Percentiles rank a stretch among this genome's conserved stretches.
Evolutionary conservation across 2,329 filamentous ascomycete genomes (phyloP).

Genomic region (Pseudocercospora vitis): DNA sequence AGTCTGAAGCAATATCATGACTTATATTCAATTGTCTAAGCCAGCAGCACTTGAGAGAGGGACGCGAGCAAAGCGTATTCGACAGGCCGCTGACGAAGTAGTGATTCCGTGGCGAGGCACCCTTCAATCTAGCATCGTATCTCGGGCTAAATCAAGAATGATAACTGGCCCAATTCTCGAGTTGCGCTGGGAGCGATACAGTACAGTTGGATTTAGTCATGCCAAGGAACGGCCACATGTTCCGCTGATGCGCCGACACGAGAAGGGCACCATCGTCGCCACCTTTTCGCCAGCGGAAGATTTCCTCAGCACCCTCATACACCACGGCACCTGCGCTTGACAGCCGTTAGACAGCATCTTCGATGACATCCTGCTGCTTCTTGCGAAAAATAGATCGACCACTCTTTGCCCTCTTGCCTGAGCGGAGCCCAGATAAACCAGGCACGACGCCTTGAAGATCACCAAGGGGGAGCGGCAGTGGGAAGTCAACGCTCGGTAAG

Average conservation of each 20-base stretch:
- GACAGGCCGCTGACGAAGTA: too few species aligned
- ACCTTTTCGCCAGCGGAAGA: background rate
- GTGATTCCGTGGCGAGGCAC: too few species aligned
- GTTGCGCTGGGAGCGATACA: too few species aligned
- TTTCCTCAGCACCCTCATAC: background rate
- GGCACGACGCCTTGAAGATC: constrained; percentile 23
- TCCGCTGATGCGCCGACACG: background rate
- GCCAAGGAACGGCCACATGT: too few species aligned
- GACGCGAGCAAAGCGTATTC: too few species aligned
- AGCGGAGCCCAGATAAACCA: constrained; percentile 13
- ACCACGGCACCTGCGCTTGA: background rate
- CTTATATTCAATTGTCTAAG: too few species aligned
- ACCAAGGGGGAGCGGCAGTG: constrained; percentile 22
- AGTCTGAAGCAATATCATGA: too few species aligned
- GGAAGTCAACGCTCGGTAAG: constrained; percentile 27
- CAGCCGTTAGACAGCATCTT: constrained; percentile 14
- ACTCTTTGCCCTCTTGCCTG: constrained; percentile 7
- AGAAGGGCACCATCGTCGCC: background rate
- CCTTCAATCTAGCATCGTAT: too few species aligned
- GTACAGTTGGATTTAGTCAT: too few species aligned
- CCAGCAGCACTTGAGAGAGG: too few species aligned
- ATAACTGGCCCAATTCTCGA: too few species aligned
- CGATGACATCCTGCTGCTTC: constrained; percentile 7
- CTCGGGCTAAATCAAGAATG: too few species aligned
- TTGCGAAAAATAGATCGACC: constrained; percentile 12